Evolutionary conservation across 352 stramenopile genomes (phyloP).

Genomic region (Pythium grandisporangium): DNA sequence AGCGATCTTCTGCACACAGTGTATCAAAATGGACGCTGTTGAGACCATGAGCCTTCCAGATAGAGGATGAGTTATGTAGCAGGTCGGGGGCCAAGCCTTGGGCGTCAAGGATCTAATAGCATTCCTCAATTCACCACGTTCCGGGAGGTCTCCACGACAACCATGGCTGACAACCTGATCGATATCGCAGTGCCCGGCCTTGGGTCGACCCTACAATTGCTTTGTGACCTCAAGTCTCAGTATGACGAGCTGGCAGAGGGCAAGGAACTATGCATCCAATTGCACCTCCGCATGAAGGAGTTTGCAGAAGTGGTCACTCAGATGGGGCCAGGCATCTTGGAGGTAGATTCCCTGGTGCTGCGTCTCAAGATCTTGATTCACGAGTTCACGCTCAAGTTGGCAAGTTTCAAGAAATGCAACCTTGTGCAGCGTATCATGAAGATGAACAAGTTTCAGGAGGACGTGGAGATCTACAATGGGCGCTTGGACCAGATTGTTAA

Average conservation of each 20-base stretch:
- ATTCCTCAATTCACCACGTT: too few relatives aligned
- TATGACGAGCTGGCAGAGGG: background rate
- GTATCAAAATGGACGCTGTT: too few relatives aligned
- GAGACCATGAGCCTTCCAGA: too few relatives aligned
- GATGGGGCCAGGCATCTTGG: background rate
- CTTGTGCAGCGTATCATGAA: slow-evolving; percentile 7
- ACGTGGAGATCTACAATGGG: slow-evolving; percentile 14
- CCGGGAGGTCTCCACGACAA: too few relatives aligned
- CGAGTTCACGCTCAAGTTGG: background rate
- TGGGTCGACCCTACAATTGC: background rate
- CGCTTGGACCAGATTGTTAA: slow-evolving; percentile 6
- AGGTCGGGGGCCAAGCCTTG: too few relatives aligned
- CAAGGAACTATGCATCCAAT: slow-evolving; percentile 7
- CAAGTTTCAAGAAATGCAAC: slow-evolving; percentile 4
- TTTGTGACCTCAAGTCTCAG: background rate
- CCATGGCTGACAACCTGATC: slow-evolving; percentile 23
- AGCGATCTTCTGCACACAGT: too few relatives aligned
- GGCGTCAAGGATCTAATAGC: too few relatives aligned
- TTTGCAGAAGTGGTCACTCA: slow-evolving; percentile 4
- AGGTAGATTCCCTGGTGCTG: slow-evolving; percentile 4
- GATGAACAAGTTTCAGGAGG: slow-evolving; percentile 4
- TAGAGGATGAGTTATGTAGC: too few relatives aligned
- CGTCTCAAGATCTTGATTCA: slow-evolving; percentile 4
- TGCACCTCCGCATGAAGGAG: slow-evolving; percentile 1
- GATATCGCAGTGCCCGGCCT: background rate